Evolutionary conservation across 2,329 filamentous ascomycete species (phyloP).

Genomic region (Colletotrichum higginsianum): DNA sequence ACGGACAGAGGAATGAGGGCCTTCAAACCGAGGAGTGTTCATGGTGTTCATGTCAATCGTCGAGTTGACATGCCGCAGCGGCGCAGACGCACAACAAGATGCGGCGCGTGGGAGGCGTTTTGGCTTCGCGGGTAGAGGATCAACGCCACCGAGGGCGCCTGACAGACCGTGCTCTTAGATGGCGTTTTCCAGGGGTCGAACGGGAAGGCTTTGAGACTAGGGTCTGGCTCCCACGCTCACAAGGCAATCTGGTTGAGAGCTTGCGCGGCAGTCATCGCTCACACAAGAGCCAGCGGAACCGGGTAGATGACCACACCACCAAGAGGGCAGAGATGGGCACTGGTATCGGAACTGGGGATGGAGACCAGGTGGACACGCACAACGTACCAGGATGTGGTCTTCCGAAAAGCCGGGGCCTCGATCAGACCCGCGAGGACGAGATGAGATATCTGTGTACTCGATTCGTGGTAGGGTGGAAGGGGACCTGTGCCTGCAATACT

Average conservation of each 20-base stretch:
- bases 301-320: background rate
- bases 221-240: background rate
- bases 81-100: conserved; percentile 42
- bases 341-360: conserved; percentile 22
- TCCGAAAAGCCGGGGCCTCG: conserved; percentile 11
- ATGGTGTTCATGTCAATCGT: background rate
- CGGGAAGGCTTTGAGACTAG: conserved; percentile 40
- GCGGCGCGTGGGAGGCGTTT: conserved; percentile 42
- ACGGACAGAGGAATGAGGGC: background rate
- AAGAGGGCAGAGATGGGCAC: conserved; percentile 12
- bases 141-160: conserved; percentile 35
- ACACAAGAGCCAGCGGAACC: conserved; percentile 4
- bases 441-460: background rate
- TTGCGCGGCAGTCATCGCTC: conserved; percentile 4
- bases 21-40: background rate
- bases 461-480: conserved; percentile 10
- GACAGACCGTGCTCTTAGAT: conserved; percentile 32
- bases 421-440: conserved; percentile 2
- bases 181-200: conserved; percentile 39
- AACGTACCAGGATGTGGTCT: conserved; percentile 26
- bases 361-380: conserved; percentile 7
- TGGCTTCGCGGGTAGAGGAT: conserved; percentile 35
- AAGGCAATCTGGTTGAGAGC: conserved; percentile 4
- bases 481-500: conserved; percentile 32
- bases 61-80: conserved; percentile 25